Percentiles rank a stretch among this genome's conserved stretches.
These are phyloP conservation scores for Pleoardoris graminearum DNA, from an alignment of 2,329 filamentous ascomycete species.

Conservation along the genomic window DNA sequence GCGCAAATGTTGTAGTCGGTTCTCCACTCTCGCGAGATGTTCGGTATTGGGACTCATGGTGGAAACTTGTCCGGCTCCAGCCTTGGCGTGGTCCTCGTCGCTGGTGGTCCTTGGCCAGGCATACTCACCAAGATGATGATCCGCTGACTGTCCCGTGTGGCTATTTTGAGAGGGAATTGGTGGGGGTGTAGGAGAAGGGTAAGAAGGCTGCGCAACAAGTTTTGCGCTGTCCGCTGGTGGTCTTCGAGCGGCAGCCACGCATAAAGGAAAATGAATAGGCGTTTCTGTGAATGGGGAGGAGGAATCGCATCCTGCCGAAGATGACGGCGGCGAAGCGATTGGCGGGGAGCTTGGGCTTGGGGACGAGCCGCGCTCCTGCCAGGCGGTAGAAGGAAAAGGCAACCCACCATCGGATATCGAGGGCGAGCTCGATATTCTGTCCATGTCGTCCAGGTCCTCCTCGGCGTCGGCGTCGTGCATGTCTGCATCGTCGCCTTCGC, in stretches of 20 bases:
- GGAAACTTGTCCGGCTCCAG: not conserved
- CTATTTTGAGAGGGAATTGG: slow-evolving; percentile 32
- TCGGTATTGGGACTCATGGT: slow-evolving; percentile 27
- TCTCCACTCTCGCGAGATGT: slow-evolving; percentile 23
- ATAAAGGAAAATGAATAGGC: slow-evolving; percentile 50
- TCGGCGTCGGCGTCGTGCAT: slow-evolving; percentile 66
- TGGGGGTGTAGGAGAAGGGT: slow-evolving; percentile 40
- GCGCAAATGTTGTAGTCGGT: slow-evolving; percentile 26
- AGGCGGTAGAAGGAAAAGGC: slow-evolving; percentile 39
- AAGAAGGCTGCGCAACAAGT: slow-evolving; percentile 34
- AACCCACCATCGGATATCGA: slow-evolving; percentile 97
- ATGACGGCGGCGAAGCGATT: slow-evolving; percentile 23
- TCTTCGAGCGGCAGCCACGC: slow-evolving; percentile 27
- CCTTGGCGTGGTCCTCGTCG: slow-evolving; percentile 7
- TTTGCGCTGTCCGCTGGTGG: slow-evolving; percentile 36
- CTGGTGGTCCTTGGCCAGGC: slow-evolving; percentile 27
- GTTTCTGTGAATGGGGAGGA: slow-evolving; percentile 52
- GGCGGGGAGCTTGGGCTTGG: slow-evolving; percentile 44
- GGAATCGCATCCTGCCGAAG: slow-evolving; percentile 34
- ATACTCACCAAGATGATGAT: slow-evolving; percentile 60
- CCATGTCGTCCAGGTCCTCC: slow-evolving; percentile 85
- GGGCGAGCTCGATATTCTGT: slow-evolving; percentile 97
- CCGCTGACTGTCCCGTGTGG: slow-evolving; percentile 38
- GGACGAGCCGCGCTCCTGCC: slow-evolving; percentile 50
- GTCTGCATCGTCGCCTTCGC: slow-evolving; percentile 53